Base-by-base conservation (phyloP, 495 filamentous ascomycete species). In the Aspergillus wentii region DNA sequence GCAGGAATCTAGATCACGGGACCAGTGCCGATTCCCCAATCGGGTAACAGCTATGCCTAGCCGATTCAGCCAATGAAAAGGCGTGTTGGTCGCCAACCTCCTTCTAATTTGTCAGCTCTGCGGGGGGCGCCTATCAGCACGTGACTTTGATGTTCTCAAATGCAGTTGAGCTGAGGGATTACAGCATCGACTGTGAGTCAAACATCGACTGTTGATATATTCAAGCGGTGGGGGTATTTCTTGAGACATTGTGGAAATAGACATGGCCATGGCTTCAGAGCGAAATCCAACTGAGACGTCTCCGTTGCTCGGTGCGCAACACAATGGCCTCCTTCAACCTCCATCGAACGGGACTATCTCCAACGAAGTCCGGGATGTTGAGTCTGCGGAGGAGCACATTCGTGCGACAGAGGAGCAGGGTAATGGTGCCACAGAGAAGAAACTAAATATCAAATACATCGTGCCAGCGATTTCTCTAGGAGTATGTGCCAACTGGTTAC, bases 391-490 rank as follows among this genome's bases (percentile, higher is more conserved):
- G 11, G 34, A 43, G 11, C 17, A 16, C 5, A 26, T 32, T 33
- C 23, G 36, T 15, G 33, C 28, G 25, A 37, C 38, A 15, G 49
- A 40, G 8, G 51, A 51, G 8, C 43, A 49, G 35, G 33, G 21
- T 16, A 63, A 69, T 39, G 52, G 50, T 29, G 46, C 55, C 16
- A 48, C 57, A 18, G 57, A 63, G 40, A 49, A 57, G 1, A 52
- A 48, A 19, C 49, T 48, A 30, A 54, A 57, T 28, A 54, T 76
- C 17, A 58, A 54, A 25, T 74, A 66, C 36, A 69, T 76, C 31
- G 21, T 76, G 7, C 71, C 70, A 16, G 70, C 72, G 4, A 48
- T 76, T 20, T 74, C 72, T 8, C 57, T 76, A 21, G 72, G 72
- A n/a, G 71, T 75, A 64, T 50, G 67, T n/a, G 18, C 20, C 11